Percentiles rank a stretch among this genome's conserved stretches.
Conservation (phyloP, 139 green algal species). For the Trebouxia sp. region DNA sequence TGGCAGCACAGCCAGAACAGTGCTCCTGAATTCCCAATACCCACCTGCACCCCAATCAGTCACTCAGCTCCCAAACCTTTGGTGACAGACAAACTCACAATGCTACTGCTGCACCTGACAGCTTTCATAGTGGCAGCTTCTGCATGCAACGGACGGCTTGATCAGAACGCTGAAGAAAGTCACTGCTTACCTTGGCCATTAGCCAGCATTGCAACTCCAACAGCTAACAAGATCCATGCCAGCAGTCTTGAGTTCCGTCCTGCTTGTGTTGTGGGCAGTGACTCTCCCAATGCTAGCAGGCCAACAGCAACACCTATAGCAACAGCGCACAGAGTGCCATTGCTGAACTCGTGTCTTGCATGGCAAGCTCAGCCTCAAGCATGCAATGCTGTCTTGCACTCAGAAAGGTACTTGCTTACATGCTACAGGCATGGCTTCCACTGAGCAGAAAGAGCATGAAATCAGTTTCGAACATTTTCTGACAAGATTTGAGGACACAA, state of each 20-base stretch:
- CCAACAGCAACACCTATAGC: conserved; percentile 67
- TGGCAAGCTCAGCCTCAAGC: background rate
- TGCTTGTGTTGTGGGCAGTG: conserved; percentile 45
- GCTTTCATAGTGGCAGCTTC: too few species aligned
- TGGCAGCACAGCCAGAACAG: background rate
- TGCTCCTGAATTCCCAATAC: conserved; percentile 10
- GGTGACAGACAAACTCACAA: too few species aligned
- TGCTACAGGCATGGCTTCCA: too few species aligned
- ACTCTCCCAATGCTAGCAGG: conserved; percentile 74
- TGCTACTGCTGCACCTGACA: too few species aligned
- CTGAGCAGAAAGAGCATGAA: too few species aligned
- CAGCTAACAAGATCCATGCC: conserved; percentile 61
- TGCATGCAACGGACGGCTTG: background rate
- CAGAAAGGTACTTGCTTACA: too few species aligned
- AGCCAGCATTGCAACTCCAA: conserved; percentile 61
- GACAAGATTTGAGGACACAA: too few species aligned
- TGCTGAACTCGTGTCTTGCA: background rate
- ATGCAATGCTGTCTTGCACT: background rate
- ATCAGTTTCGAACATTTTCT: too few species aligned
- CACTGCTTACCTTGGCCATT: conserved; percentile 28
- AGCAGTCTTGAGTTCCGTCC: conserved; percentile 43
- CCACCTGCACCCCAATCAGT: background rate
- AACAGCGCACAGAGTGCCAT: background rate
- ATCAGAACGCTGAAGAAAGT: too few species aligned
- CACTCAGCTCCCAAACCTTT: too few species aligned